Conservation (phyloP, 805 yeast species). For the Yarrowia hollandica region DNA sequence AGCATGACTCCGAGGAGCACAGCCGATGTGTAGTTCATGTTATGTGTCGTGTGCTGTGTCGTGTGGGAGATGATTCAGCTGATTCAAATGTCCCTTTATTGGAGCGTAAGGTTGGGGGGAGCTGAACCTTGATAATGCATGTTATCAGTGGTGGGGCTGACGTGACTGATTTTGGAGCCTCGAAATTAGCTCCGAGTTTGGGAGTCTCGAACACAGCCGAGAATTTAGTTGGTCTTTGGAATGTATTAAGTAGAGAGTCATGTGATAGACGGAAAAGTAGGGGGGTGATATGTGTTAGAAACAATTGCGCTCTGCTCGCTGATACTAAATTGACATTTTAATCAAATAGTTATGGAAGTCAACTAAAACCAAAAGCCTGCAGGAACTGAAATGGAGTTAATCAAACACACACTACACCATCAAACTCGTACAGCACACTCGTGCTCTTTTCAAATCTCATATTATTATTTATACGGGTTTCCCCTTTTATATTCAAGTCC, state of each 20-base stretch:
- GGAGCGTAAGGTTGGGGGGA: not conserved
- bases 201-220: too few species aligned
- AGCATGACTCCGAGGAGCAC: slow-evolving; percentile 71
- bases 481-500: slow-evolving; percentile 19
- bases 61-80: slow-evolving; percentile 2
- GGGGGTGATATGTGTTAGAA: too few species aligned
- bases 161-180: too few species aligned
- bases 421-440: not conserved
- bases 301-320: too few species aligned
- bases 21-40: slow-evolving; percentile 55
- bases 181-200: too few species aligned
- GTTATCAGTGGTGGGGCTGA: not conserved
- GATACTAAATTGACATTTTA: too few species aligned
- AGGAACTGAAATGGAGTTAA: too few species aligned
- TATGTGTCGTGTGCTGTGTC: not conserved
- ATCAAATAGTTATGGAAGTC: too few species aligned
- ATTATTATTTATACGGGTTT: slow-evolving; percentile 14
- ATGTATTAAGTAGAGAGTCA: too few species aligned
- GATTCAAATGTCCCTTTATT: not conserved
- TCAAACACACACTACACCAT: not conserved
- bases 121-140: slow-evolving; percentile 12
- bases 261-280: too few species aligned
- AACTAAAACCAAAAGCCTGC: too few species aligned
- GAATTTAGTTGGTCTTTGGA: too few species aligned
- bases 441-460: not conserved